phyloP scores from a whole-genome alignment of 768 basidiomycete species.

The Lepiota venenata region DNA sequence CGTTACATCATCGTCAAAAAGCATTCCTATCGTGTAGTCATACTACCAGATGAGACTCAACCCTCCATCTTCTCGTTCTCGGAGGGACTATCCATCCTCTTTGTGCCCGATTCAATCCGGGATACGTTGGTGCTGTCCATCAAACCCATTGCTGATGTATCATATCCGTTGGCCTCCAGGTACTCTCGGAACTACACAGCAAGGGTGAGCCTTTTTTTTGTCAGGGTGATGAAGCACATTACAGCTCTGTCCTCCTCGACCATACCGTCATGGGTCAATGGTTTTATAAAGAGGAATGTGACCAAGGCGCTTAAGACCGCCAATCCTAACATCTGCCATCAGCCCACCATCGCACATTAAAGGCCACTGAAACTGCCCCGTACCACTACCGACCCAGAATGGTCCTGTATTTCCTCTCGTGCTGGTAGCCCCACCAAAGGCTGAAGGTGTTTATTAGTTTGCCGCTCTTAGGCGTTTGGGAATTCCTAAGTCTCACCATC shows the following conservation, averaged over 20 bases:
- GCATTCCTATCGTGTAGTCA: neutral
- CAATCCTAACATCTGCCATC: conserved; percentile 37
- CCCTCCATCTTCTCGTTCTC: conserved; percentile 9
- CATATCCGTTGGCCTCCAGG: conserved; percentile 75
- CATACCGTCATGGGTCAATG: conserved; percentile 79
- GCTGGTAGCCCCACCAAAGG: conserved; percentile 54
- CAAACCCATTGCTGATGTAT: conserved; percentile 71
- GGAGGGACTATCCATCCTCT: conserved; percentile 10
- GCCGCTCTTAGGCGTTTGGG: neutral
- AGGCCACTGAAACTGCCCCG: neutral
- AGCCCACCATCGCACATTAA: conserved; percentile 2
- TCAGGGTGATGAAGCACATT: conserved; percentile 18
- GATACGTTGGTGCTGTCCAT: conserved; percentile 23
- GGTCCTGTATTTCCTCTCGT: conserved; percentile 74
- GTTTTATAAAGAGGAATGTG: conserved; percentile 69
- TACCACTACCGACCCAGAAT: conserved; percentile 83
- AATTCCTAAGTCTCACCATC: conserved; percentile 33
- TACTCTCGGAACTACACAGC: conserved; percentile 73
- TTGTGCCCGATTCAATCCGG: conserved; percentile 21
- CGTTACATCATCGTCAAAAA: neutral
- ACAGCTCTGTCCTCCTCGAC: conserved; percentile 66
- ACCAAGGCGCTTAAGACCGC: conserved; percentile 76
- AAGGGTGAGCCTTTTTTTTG: neutral
- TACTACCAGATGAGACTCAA: neutral
- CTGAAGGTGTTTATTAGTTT: conserved; percentile 27